Percentiles rank a stretch among this genome's conserved stretches.
These are phyloP conservation scores for Hura crepitans DNA, from an alignment of 441 rosid species.

Conservation along the genomic window DNA sequence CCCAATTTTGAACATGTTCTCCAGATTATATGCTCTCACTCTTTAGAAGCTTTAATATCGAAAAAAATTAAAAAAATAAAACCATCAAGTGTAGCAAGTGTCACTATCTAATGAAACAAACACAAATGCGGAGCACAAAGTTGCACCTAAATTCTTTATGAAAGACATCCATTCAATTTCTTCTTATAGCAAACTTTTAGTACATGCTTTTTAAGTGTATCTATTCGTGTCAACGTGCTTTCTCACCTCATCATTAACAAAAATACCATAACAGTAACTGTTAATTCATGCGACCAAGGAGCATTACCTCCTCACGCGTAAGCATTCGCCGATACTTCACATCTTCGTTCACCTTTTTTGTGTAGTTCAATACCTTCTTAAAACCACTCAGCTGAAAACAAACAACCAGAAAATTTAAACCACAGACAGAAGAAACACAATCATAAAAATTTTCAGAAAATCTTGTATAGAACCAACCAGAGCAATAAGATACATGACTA, in stretches of 20 bases:
- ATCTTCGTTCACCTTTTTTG: conserved; percentile 89
- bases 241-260: neutral
- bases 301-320: conserved; percentile 91
- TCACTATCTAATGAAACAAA: neutral
- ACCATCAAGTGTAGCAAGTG: no score
- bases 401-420: conserved; percentile 21
- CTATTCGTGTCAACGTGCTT: neutral
- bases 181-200: neutral
- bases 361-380: conserved; percentile 94
- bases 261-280: conserved; percentile 8
- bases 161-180: neutral
- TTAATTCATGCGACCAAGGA: neutral
- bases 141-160: neutral
- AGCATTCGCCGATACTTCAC: conserved; percentile 65
- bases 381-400: conserved; percentile 87
- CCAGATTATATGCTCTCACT: neutral
- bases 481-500: conserved; percentile 1
- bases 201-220: neutral
- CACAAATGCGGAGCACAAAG: neutral
- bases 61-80: no score
- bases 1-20: neutral
- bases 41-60: neutral
- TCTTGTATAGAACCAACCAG: neutral
- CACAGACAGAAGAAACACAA: conserved; percentile 13
- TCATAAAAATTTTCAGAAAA: neutral